Evolutionary conservation across 2,329 filamentous ascomycete species (phyloP).

Genomic region (Colletotrichum eremochloae): DNA sequence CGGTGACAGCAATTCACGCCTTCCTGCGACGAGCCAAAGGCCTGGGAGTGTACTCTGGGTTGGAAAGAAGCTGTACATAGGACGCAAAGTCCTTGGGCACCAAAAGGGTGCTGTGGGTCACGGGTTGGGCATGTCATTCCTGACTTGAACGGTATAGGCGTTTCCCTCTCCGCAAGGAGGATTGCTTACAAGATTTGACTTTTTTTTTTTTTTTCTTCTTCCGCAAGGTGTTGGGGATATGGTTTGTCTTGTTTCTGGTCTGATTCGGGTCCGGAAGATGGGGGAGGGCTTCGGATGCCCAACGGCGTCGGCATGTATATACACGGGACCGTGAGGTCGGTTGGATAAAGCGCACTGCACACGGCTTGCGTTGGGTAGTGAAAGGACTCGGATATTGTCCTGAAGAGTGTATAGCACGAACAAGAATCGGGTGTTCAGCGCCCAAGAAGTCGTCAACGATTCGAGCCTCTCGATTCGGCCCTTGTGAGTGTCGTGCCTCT

Average conservation of each 20-base stretch:
- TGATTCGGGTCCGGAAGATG: background rate
- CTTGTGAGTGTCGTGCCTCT: too few relatives aligned
- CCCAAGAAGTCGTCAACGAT: background rate
- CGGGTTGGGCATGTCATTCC: constrained; percentile 18
- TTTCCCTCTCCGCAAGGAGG: constrained; percentile 31
- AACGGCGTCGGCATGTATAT: constrained; percentile 29
- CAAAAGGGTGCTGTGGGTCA: constrained; percentile 18
- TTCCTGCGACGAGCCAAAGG: background rate
- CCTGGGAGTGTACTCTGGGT: constrained; percentile 28
- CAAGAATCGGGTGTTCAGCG: background rate
- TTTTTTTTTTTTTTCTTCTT: background rate
- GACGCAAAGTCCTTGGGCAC: constrained; percentile 23
- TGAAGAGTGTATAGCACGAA: background rate
- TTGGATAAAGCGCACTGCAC: background rate
- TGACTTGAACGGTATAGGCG: constrained; percentile 27
- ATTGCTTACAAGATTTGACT: background rate
- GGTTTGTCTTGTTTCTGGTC: background rate
- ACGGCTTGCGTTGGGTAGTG: background rate
- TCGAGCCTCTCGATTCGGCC: too few relatives aligned
- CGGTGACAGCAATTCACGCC: constrained; percentile 39
- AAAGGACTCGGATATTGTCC: background rate
- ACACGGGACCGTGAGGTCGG: constrained; percentile 24
- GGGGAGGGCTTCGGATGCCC: constrained; percentile 9
- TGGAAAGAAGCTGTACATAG: constrained; percentile 36
- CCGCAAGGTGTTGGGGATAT: constrained; percentile 40